Evolutionary conservation across 2,329 filamentous ascomycete species (phyloP).

Genomic region (Aureobasidium sp.): DNA sequence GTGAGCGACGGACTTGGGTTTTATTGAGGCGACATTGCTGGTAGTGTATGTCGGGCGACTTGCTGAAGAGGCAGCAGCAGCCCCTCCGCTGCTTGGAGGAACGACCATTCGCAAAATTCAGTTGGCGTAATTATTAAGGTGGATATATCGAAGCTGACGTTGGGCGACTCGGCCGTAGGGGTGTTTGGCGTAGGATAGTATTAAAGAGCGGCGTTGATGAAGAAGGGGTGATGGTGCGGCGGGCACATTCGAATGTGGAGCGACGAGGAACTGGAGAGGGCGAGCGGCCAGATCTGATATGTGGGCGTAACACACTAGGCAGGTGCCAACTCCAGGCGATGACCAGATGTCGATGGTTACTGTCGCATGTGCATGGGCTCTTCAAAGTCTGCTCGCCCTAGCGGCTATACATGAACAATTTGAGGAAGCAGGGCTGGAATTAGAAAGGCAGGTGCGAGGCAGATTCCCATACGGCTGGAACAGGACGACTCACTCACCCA

Average conservation of each 20-base stretch:
- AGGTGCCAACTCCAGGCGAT: neutral
- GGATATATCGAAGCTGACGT: neutral
- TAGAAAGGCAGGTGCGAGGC: neutral
- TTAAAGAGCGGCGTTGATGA: constrained; percentile 5
- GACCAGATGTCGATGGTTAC: neutral
- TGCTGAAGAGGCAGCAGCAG: constrained; percentile 14
- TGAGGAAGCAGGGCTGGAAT: neutral
- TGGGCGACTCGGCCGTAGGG: neutral
- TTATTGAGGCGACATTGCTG: constrained; percentile 1
- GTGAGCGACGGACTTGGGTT: constrained; percentile 9
- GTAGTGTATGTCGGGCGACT: neutral
- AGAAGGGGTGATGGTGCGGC: neutral
- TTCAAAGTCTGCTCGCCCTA: neutral
- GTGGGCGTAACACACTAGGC: neutral
- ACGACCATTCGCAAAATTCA: constrained; percentile 23
- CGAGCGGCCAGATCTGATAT: constrained; percentile 7
- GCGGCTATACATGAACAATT: neutral
- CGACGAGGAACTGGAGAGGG: constrained; percentile 3
- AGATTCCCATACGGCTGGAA: neutral
- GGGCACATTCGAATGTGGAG: constrained; percentile 12
- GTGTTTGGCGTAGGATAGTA: neutral
- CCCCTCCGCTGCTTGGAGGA: constrained; percentile 23
- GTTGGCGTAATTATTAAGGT: neutral
- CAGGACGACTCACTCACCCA: too few relatives aligned
- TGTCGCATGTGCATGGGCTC: neutral